Evolutionary conservation across 2,329 filamentous ascomycete genomes (phyloP).

Genomic region (Fusarium nisikadoi): DNA sequence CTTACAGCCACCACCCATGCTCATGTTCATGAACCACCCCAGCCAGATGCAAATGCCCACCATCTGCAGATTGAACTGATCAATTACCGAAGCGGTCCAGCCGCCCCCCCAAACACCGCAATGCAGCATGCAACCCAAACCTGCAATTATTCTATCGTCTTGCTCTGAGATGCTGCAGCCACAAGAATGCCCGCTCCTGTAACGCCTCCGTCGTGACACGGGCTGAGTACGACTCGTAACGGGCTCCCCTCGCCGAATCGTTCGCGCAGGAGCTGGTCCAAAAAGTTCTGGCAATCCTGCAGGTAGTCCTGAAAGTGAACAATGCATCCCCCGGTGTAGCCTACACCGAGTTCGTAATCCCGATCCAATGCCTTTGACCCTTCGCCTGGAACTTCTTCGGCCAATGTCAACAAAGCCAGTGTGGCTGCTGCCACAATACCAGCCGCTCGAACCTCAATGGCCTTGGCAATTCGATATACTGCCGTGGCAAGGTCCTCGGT

Average conservation of each 20-base stretch:
- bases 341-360: conserved; percentile 72
- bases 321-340: conserved; percentile 84
- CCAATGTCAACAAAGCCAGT: conserved; percentile 74
- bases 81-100: conserved; percentile 38
- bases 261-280: conserved; percentile 63
- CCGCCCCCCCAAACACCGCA: conserved; percentile 25
- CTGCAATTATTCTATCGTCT: conserved; percentile 47
- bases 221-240: conserved; percentile 60
- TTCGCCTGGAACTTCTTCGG: conserved; percentile 69
- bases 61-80: conserved; percentile 25
- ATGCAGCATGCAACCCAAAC: conserved; percentile 29
- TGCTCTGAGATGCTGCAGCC: conserved; percentile 53
- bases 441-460: conserved; percentile 77
- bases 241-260: conserved; percentile 46
- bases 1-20: conserved; percentile 21
- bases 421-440: conserved; percentile 79
- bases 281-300: conserved; percentile 73
- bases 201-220: conserved; percentile 71
- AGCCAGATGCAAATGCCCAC: conserved; percentile 1
- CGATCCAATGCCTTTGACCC: conserved; percentile 22
- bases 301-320: conserved; percentile 82
- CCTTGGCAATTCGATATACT: conserved; percentile 74
- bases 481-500: conserved; percentile 66
- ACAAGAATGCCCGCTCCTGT: conserved; percentile 70
- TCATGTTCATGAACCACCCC: conserved; percentile 19